phyloP scores from a whole-genome alignment of 2,329 filamentous ascomycete species.

The Trichophyton rubrum region DNA sequence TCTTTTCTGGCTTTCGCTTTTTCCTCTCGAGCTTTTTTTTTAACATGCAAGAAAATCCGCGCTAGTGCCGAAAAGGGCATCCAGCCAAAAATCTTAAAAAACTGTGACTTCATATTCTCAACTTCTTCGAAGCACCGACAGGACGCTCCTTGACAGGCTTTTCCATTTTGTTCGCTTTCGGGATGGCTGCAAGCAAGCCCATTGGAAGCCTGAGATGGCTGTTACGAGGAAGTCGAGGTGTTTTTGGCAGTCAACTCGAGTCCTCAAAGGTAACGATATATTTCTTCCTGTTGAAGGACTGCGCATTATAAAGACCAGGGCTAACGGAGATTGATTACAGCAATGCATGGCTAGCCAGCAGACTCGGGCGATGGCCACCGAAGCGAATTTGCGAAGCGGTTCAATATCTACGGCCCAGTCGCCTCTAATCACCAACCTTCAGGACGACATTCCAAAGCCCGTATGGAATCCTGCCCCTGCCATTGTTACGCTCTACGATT shows the following conservation, averaged over 20 bases:
- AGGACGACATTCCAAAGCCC: conserved; percentile 15
- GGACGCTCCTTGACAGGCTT: neutral
- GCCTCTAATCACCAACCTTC: conserved; percentile 1
- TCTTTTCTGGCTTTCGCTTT: conserved; percentile 9
- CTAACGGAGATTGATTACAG: conserved; percentile 8
- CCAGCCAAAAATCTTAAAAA: conserved; percentile 8
- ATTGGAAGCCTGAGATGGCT: conserved; percentile 29
- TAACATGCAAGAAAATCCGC: neutral
- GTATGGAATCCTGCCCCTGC: conserved; percentile 44
- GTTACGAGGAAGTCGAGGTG: conserved; percentile 25
- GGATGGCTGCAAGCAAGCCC: conserved; percentile 27
- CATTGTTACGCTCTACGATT: conserved; percentile 74
- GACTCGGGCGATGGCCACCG: conserved; percentile 37
- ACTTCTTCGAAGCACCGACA: neutral
- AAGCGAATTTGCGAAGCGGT: conserved; percentile 25
- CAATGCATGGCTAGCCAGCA: conserved; percentile 12
- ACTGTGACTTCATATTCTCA: neutral
- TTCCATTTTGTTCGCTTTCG: conserved; percentile 7
- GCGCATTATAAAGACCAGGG: neutral
- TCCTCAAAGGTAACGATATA: conserved; percentile 25
- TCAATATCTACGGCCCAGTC: conserved; percentile 18
- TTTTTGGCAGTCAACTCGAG: conserved; percentile 22
- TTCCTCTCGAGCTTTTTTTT: neutral
- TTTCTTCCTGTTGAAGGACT: neutral
- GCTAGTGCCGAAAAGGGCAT: conserved; percentile 14